phyloP scores from a whole-genome alignment of 495 filamentous ascomycete genomes.

The Talaromyces adpressus region DNA sequence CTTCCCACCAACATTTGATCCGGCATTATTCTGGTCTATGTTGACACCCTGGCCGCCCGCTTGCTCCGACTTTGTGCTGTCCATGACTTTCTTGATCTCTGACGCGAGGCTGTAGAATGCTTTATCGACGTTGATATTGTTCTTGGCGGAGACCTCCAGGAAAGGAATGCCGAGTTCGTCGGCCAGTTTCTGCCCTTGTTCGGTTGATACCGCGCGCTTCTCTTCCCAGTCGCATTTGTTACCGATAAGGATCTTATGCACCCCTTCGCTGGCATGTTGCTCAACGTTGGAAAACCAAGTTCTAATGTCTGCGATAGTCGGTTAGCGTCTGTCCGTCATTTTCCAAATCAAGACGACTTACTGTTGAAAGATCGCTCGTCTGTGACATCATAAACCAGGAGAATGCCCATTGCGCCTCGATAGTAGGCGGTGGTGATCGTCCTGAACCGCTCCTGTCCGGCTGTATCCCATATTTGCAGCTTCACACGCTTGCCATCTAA shows the following conservation, averaged over 20 bases:
- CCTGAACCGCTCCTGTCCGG: constrained; percentile 94
- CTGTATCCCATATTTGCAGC: constrained; percentile 99
- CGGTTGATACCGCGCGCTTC: constrained; percentile 87
- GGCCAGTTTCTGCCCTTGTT: constrained; percentile 87
- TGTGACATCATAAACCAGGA: constrained; percentile 97
- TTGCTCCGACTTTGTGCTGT: constrained; percentile 71
- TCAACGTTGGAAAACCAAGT: constrained; percentile 99
- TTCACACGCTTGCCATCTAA: constrained; percentile 97
- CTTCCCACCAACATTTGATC: constrained; percentile 62
- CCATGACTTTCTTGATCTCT: constrained; percentile 88
- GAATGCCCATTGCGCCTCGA: constrained; percentile 94
- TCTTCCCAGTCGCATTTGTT: constrained; percentile 99
- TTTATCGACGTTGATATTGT: constrained; percentile 99
- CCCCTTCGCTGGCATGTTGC: constrained; percentile 96
- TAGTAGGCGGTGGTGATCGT: constrained; percentile 99
- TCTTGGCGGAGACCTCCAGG: constrained; percentile 96
- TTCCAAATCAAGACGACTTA: constrained; percentile 35
- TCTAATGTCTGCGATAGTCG: constrained; percentile 67
- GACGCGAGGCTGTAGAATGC: constrained; percentile 92
- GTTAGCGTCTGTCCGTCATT: neutral
- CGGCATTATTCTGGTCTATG: constrained; percentile 58
- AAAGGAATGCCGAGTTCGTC: constrained; percentile 97
- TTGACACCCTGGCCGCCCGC: constrained; percentile 58
- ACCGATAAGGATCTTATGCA: constrained; percentile 99
- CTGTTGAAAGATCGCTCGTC: constrained; percentile 97